phyloP scores from a whole-genome alignment of 306 rosid genomes.

The Carpinus fangiana region DNA sequence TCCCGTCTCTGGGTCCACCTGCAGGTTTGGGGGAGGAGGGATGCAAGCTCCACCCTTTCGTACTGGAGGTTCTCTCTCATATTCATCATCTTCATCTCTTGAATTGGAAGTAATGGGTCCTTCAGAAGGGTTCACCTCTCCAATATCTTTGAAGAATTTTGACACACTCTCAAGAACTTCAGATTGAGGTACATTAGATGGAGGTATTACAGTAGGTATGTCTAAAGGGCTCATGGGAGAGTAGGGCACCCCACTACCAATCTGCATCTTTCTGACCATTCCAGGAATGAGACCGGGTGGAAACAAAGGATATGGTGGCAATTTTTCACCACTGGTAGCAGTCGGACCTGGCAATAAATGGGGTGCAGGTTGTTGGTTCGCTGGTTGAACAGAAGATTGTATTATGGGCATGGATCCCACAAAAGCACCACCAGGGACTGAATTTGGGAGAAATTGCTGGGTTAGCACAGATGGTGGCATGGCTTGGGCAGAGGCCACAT shows the following conservation, averaged over 20 bases:
- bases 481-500: constrained; percentile 49
- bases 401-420: constrained; percentile 60
- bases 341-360: constrained; percentile 58
- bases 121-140: constrained; percentile 92
- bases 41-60: constrained; percentile 98
- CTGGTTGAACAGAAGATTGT: constrained; percentile 67
- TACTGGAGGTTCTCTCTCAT: constrained; percentile 53
- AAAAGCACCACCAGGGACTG: constrained; percentile 58
- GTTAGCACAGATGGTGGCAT: constrained; percentile 51
- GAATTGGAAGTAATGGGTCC: constrained; percentile 75
- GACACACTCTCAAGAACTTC: constrained; percentile 91
- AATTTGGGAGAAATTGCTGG: constrained; percentile 68
- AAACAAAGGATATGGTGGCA: constrained; percentile 88
- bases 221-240: constrained; percentile 86
- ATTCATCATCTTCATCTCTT: constrained; percentile 68
- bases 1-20: constrained; percentile 90
- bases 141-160: constrained; percentile 87
- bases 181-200: constrained; percentile 47
- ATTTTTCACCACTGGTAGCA: constrained; percentile 57
- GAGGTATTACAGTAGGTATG: constrained; percentile 74
- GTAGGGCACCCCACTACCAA: constrained; percentile 97
- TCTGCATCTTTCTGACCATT: constrained; percentile 99
- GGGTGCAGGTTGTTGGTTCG: constrained; percentile 56
- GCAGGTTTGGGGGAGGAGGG: constrained; percentile 91
- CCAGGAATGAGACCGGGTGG: constrained; percentile 98